A percentile compares a stretch with the other conserved stretches of the same genome.
phyloP scores from a whole-genome alignment of 805 yeast species.

The Teunomyces barrocoloradensis region DNA sequence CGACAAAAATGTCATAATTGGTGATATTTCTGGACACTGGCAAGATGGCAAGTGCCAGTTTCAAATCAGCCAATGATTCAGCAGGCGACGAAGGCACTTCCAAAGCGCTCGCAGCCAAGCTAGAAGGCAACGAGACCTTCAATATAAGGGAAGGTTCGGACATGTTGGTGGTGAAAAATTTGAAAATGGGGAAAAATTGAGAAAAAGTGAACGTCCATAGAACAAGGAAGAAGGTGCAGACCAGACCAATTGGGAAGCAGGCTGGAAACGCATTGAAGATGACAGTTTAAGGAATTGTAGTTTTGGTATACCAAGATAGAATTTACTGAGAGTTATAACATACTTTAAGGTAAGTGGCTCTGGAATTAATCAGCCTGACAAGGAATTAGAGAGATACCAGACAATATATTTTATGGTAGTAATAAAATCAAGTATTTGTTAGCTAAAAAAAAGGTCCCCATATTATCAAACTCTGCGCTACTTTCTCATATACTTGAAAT shows the following conservation, averaged over 20 bases:
- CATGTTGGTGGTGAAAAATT: slow-evolving; percentile 7
- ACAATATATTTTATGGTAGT: too few species aligned
- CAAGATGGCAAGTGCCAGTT: slow-evolving; percentile 54
- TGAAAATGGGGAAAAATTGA: slow-evolving; percentile 3
- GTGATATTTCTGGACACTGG: slow-evolving; percentile 61
- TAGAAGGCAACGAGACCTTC: slow-evolving; percentile 18
- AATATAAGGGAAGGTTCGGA: slow-evolving; percentile 9
- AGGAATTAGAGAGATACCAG: too few species aligned
- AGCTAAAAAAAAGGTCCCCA: too few species aligned
- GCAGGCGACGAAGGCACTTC: slow-evolving; percentile 30
- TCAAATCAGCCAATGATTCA: slow-evolving; percentile 57
- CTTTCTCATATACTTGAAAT: too few species aligned
- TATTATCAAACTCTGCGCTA: too few species aligned
- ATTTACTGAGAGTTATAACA: too few species aligned
- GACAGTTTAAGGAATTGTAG: too few species aligned
- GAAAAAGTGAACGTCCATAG: not conserved
- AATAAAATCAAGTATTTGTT: too few species aligned
- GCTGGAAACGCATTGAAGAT: not conserved
- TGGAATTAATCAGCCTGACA: too few species aligned
- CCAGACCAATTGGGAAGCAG: not conserved
- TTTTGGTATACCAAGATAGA: too few species aligned
- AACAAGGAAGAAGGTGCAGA: not conserved
- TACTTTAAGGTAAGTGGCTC: too few species aligned
- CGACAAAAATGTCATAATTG: slow-evolving; percentile 47
- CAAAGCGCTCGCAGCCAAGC: slow-evolving; percentile 19